These are phyloP conservation scores for Urostyla sp. DNA, from an alignment of 73 alveolate genomes.

Conservation along the genomic window DNA sequence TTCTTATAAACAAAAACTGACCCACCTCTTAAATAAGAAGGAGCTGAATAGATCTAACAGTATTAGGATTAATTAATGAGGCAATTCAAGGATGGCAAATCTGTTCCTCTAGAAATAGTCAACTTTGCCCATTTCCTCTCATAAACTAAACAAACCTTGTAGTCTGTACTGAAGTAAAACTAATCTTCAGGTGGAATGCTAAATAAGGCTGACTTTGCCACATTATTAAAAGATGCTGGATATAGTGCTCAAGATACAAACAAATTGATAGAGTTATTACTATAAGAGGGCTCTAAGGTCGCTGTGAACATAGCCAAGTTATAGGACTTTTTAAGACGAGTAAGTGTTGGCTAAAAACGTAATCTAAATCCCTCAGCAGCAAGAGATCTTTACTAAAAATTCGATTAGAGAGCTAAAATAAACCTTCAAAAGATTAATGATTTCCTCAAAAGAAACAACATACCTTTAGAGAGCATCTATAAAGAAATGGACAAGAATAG, in stretches of 20 bases:
- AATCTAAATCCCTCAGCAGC: conserved; percentile 23
- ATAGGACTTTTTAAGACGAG: neutral
- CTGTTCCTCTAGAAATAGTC: conserved; percentile 30
- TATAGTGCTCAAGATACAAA: conserved; percentile 8
- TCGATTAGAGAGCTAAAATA: conserved; percentile 18
- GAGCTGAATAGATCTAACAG: conserved; percentile 23
- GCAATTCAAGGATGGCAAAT: neutral
- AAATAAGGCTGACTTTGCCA: conserved; percentile 21
- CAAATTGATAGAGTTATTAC: conserved; percentile 1
- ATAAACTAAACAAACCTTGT: neutral
- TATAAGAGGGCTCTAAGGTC: conserved; percentile 1
- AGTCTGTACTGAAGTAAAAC: neutral
- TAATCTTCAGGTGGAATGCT: no score
- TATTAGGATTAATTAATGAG: conserved; percentile 10
- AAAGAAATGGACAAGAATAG: conserved; percentile 53
- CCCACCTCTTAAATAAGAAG: conserved; percentile 34
- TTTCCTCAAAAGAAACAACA: conserved; percentile 30
- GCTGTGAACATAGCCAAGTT: conserved; percentile 1
- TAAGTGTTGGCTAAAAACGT: neutral
- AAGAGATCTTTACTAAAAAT: conserved; percentile 32
- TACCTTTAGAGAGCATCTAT: conserved; percentile 13
- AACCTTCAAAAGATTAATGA: conserved; percentile 42
- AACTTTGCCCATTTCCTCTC: conserved; percentile 9
- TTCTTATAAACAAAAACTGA: conserved; percentile 3
- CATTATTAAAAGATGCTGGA: conserved; percentile 14